These are phyloP conservation scores for Neurospora sp. DNA, from an alignment of 495 filamentous ascomycete species.

Conservation along the genomic window DNA sequence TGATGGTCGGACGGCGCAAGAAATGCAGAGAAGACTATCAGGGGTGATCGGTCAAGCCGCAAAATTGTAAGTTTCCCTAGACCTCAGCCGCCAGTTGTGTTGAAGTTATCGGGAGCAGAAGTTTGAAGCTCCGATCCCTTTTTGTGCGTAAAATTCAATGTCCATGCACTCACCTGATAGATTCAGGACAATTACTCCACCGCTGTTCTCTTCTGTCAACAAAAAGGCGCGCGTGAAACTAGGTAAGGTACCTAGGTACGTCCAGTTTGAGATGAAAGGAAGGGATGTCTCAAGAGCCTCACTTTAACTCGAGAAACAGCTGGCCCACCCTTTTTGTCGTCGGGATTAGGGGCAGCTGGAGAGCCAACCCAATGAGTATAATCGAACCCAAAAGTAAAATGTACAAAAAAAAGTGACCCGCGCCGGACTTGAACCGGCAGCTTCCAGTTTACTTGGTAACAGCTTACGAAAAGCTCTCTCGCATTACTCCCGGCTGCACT, in stretches of 20 bases:
- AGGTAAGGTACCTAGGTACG: background rate
- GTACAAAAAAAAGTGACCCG: too few species aligned
- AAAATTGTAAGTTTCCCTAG: background rate
- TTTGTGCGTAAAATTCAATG: too few species aligned
- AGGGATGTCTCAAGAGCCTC: background rate
- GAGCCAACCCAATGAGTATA: too few species aligned
- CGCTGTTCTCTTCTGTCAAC: background rate
- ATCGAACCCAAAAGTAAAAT: too few species aligned
- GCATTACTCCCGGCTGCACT: too few species aligned
- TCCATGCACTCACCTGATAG: too few species aligned
- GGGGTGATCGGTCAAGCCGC: background rate
- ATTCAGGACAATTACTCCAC: too few species aligned
- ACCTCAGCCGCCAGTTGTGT: background rate
- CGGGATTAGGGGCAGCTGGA: background rate
- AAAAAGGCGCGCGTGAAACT: background rate
- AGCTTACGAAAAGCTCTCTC: too few species aligned
- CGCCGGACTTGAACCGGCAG: too few species aligned
- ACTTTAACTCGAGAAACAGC: background rate
- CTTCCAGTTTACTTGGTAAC: too few species aligned
- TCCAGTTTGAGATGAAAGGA: background rate
- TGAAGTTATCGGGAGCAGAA: background rate
- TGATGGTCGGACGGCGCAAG: background rate
- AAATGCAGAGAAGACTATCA: background rate
- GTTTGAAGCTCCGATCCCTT: too few species aligned
- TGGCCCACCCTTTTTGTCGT: background rate